These are phyloP conservation scores for Camillea tinctor DNA, from an alignment of 2,329 filamentous ascomycete species.

Conservation along the genomic window DNA sequence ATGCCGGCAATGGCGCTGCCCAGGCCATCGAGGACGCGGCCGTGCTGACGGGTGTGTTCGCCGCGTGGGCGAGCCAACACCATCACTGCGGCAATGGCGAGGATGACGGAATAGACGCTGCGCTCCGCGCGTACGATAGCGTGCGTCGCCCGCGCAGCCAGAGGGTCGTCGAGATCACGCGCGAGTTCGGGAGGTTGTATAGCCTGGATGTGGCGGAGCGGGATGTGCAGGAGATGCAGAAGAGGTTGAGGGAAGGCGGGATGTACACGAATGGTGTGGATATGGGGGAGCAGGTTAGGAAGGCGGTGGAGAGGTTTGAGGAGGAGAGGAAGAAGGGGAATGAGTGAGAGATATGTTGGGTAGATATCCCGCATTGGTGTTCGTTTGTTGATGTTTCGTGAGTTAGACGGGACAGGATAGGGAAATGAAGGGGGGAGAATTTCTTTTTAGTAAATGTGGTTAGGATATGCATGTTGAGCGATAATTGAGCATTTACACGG, in stretches of 20 bases:
- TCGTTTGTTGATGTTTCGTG: too few species aligned
- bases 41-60: constrained; percentile 9
- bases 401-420: not conserved
- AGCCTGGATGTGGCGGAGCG: constrained; percentile 8
- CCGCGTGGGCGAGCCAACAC: not conserved
- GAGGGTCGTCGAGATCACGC: constrained; percentile 11
- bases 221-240: constrained; percentile 6
- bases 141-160: constrained; percentile 12
- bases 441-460: too few species aligned
- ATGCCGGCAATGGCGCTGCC: constrained; percentile 17
- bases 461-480: too few species aligned
- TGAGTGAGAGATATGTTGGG: not conserved
- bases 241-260: constrained; percentile 8
- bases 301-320: not conserved
- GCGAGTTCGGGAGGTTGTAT: constrained; percentile 11
- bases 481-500: too few species aligned
- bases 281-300: constrained; percentile 9
- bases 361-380: too few species aligned
- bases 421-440: too few species aligned
- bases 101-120: constrained; percentile 1
- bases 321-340: not conserved
- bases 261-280: constrained; percentile 10
- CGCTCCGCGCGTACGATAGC: constrained; percentile 8
- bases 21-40: constrained; percentile 18
- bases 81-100: too few species aligned